phyloP scores from a whole-genome alignment of 1,284 basidiomycete species.

The Sutorius eximius region DNA sequence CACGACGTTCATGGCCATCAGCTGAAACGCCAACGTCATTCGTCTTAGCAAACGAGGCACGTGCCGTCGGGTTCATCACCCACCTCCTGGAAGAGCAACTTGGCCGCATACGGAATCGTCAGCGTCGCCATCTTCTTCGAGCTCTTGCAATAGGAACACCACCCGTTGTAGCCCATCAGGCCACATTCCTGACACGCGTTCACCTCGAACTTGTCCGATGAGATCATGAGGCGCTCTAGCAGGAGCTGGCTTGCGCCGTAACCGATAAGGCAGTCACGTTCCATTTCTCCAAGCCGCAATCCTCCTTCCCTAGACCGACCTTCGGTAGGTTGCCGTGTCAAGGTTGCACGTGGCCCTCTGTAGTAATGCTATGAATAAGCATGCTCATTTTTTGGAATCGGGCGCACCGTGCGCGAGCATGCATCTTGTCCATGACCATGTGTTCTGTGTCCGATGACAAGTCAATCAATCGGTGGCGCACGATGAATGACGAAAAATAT shows the following conservation, averaged over 20 bases:
- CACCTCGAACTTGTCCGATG: constrained; percentile 95
- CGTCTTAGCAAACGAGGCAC: constrained; percentile 3
- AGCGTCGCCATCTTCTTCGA: constrained; percentile 95
- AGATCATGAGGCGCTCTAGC: constrained; percentile 97
- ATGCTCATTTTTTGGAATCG: constrained; percentile 9
- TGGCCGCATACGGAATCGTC: constrained; percentile 98
- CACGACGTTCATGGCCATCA: constrained; percentile 95
- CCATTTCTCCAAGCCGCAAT: constrained; percentile 97
- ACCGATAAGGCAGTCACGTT: constrained; percentile 94
- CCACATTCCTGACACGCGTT: constrained; percentile 96
- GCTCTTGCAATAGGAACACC: constrained; percentile 96
- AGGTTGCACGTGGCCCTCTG: constrained; percentile 92
- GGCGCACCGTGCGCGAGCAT: constrained; percentile 86
- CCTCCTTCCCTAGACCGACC: constrained; percentile 98
- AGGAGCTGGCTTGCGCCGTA: constrained; percentile 96
- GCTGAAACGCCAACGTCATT: constrained; percentile 41
- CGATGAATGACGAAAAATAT: background rate
- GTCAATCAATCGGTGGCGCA: constrained; percentile 26
- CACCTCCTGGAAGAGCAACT: constrained; percentile 96
- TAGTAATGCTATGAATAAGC: constrained; percentile 12
- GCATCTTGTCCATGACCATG: constrained; percentile 99
- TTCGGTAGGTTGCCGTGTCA: constrained; percentile 98
- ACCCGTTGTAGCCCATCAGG: constrained; percentile 94
- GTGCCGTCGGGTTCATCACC: constrained; percentile 22
- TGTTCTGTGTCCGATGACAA: constrained; percentile 57